These are phyloP conservation scores for Graphiopsis chlorocephala DNA, from an alignment of 2,329 filamentous ascomycete genomes.

Conservation along the genomic window DNA sequence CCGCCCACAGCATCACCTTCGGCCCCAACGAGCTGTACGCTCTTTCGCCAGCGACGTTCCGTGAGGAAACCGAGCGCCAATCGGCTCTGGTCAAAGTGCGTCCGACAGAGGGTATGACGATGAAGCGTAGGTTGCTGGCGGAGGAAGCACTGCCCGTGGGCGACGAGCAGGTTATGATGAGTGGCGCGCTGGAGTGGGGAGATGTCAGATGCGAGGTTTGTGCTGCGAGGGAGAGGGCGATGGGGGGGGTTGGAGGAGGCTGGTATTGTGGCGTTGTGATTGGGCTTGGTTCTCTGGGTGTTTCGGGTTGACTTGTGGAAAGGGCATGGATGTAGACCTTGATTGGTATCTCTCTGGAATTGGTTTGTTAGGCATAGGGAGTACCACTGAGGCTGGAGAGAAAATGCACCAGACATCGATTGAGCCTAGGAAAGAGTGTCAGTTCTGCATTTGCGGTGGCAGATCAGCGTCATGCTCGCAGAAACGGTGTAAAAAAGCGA, in stretches of 20 bases:
- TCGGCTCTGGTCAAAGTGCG: background rate
- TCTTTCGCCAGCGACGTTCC: background rate
- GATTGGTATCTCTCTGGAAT: background rate
- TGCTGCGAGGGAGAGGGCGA: background rate
- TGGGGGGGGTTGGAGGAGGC: background rate
- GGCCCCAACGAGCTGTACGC: background rate
- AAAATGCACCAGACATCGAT: background rate
- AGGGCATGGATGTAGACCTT: background rate
- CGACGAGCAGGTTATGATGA: background rate
- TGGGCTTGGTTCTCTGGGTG: background rate
- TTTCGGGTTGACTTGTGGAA: background rate
- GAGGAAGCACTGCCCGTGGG: background rate
- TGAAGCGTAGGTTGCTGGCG: background rate
- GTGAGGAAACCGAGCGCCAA: background rate
- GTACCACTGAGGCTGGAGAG: background rate
- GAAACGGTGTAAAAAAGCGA: background rate
- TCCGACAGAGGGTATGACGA: background rate
- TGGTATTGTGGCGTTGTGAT: constrained; percentile 4
- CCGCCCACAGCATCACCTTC: background rate
- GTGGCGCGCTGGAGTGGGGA: background rate
- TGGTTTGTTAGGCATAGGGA: background rate
- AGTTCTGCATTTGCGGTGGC: background rate
- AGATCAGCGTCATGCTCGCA: background rate
- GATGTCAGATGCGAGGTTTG: background rate
- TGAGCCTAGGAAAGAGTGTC: background rate